A percentile compares a stretch with the other conserved stretches of the same genome.
Evolutionary conservation across 2,329 filamentous ascomycete genomes (phyloP).

Genomic region (Grosmannia huntii): DNA sequence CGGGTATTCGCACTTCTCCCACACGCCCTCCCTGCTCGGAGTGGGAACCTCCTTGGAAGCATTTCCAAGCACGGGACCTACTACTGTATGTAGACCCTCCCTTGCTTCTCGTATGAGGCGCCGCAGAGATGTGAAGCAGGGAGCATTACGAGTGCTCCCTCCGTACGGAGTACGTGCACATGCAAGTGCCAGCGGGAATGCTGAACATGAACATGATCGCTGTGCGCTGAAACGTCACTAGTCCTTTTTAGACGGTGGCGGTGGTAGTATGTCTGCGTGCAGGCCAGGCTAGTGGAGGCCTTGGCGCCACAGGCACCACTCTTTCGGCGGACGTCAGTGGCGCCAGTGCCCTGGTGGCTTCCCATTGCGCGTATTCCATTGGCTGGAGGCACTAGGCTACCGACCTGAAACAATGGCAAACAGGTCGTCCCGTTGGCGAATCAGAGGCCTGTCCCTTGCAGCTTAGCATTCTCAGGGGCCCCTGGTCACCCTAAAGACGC

Average conservation of each 20-base stretch:
- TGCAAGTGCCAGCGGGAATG: neutral
- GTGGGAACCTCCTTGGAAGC: neutral
- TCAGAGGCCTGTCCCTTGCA: neutral
- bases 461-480: neutral
- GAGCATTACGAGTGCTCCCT: neutral
- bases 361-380: neutral
- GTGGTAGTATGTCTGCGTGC: neutral
- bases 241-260: neutral
- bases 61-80: too few species aligned
- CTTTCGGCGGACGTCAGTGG: neutral
- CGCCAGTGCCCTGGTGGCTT: neutral
- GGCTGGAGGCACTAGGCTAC: neutral
- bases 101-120: neutral
- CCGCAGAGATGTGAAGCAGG: neutral
- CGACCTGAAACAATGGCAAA: slow-evolving; percentile 8
- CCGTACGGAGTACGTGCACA: neutral
- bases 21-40: neutral
- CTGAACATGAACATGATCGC: neutral
- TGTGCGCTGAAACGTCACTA: neutral
- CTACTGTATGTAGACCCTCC: too few species aligned
- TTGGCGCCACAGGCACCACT: neutral
- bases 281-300: neutral
- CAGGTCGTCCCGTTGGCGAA: slow-evolving; percentile 2
- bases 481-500: neutral
- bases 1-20: neutral